A percentile compares a stretch with the other conserved stretches of the same genome.
phyloP scores from a whole-genome alignment of 257 asterid species.

The Plantago elongata region DNA sequence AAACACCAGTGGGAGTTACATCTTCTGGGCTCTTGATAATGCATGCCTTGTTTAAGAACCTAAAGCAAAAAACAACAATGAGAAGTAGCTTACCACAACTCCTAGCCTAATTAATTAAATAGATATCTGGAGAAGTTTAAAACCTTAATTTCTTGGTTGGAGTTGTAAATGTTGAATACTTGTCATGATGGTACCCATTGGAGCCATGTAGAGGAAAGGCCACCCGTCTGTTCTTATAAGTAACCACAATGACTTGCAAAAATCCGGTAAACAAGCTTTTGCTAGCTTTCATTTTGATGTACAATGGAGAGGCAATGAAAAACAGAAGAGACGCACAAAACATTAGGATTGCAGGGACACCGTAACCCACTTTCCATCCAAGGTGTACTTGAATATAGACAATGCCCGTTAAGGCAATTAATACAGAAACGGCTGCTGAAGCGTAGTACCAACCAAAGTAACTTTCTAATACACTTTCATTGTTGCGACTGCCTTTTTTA shows the following conservation, averaged over 20 bases:
- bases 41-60: slow-evolving; percentile 73
- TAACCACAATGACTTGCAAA: slow-evolving; percentile 38
- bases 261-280: slow-evolving; percentile 43
- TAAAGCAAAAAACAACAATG: slow-evolving; percentile 9
- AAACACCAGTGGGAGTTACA: slow-evolving; percentile 27
- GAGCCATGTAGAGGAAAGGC: slow-evolving; percentile 20
- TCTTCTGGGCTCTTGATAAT: slow-evolving; percentile 45
- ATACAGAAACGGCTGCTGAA: slow-evolving; percentile 36
- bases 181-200: slow-evolving; percentile 28
- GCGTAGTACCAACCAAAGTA: slow-evolving; percentile 67
- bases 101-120: too few relatives aligned
- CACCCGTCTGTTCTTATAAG: slow-evolving; percentile 42
- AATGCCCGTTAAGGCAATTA: slow-evolving; percentile 47
- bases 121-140: neutral
- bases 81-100: neutral
- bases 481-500: slow-evolving; percentile 25
- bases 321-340: slow-evolving; percentile 41
- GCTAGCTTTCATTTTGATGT: slow-evolving; percentile 31
- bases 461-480: slow-evolving; percentile 39
- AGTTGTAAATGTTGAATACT: slow-evolving; percentile 10
- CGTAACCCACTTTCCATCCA: slow-evolving; percentile 68
- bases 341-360: slow-evolving; percentile 54
- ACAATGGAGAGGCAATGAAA: slow-evolving; percentile 42
- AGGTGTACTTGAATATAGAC: slow-evolving; percentile 60
- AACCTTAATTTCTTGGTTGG: slow-evolving; percentile 56